Percentiles rank a stretch among this genome's conserved stretches.
phyloP scores from a whole-genome alignment of 2,329 filamentous ascomycete genomes.

The Fonsecaea pedrosoi region DNA sequence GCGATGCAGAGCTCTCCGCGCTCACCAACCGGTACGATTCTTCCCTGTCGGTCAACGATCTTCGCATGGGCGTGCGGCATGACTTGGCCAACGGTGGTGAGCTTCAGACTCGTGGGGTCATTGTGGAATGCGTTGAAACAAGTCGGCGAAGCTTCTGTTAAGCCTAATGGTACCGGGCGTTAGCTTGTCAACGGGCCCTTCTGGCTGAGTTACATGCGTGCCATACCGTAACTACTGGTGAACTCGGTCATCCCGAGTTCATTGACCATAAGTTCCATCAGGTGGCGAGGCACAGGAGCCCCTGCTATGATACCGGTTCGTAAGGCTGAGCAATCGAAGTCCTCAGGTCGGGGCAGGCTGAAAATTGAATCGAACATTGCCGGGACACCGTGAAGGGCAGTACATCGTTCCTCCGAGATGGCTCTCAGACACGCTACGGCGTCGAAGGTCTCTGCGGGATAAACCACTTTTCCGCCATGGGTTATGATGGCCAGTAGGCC shows the following conservation, averaged over 20 bases:
- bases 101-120: conserved; percentile 69
- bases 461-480: conserved; percentile 77
- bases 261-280: conserved; percentile 75
- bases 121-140: conserved; percentile 81
- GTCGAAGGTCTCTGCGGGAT: conserved; percentile 77
- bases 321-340: conserved; percentile 60
- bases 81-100: conserved; percentile 76
- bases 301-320: conserved; percentile 81
- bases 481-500: conserved; percentile 75
- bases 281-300: conserved; percentile 73
- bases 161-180: conserved; percentile 50
- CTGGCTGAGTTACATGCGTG: not conserved
- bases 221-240: conserved; percentile 64
- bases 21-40: conserved; percentile 70
- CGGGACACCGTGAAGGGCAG: conserved; percentile 79
- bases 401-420: conserved; percentile 71
- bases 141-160: conserved; percentile 80
- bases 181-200: not conserved
- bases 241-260: conserved; percentile 79
- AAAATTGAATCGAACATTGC: conserved; percentile 79
- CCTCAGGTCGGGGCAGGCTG: conserved; percentile 54
- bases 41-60: conserved; percentile 72
- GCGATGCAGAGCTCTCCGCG: conserved; percentile 78
- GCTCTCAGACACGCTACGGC: conserved; percentile 69
- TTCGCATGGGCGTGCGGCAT: conserved; percentile 80